Percentiles rank a stretch among this genome's conserved stretches.
Conservation (phyloP, 192 early-diverging fungal species). For the Coemansia sp. region DNA sequence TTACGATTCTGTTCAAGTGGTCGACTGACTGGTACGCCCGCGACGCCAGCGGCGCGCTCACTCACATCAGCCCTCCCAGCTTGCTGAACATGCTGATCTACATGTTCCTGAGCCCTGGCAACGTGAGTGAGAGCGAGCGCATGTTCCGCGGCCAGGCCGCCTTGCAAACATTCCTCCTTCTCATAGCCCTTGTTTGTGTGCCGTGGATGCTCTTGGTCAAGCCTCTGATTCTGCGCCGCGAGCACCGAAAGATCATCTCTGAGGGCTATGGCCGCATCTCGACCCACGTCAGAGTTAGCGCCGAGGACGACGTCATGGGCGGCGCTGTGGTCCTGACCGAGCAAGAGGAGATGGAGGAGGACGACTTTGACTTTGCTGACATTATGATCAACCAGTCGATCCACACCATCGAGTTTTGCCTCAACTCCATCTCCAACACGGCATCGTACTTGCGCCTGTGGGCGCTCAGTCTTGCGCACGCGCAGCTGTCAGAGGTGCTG, state of each 20-base stretch:
- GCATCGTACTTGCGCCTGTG: slow-evolving; percentile 98
- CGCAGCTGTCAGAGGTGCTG: slow-evolving; percentile 94
- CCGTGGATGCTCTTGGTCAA: slow-evolving; percentile 98
- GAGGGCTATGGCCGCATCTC: slow-evolving; percentile 73
- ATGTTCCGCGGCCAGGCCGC: slow-evolving; percentile 85
- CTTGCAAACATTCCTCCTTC: slow-evolving; percentile 77
- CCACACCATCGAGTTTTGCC: slow-evolving; percentile 98
- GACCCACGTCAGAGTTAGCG: slow-evolving; percentile 53
- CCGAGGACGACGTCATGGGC: slow-evolving; percentile 45
- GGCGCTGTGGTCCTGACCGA: slow-evolving; percentile 57
- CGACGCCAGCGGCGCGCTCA: slow-evolving; percentile 64
- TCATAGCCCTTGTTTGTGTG: slow-evolving; percentile 83
- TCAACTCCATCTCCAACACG: slow-evolving; percentile 95
- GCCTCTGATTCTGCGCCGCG: slow-evolving; percentile 79
- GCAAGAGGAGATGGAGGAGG: slow-evolving; percentile 67
- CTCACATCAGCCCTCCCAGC: slow-evolving; percentile 77
- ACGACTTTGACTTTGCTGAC: slow-evolving; percentile 91
- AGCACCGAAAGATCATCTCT: slow-evolving; percentile 72
- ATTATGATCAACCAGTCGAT: slow-evolving; percentile 96
- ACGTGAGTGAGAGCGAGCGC: slow-evolving; percentile 61
- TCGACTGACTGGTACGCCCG: slow-evolving; percentile 80
- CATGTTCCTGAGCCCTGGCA: slow-evolving; percentile 96
- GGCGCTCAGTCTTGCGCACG: slow-evolving; percentile 97
- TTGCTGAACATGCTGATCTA: slow-evolving; percentile 98
- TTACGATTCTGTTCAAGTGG: slow-evolving; percentile 97